Evolutionary conservation across 305 asterid species (phyloP).

Genomic region (Solanum hybrid): DNA sequence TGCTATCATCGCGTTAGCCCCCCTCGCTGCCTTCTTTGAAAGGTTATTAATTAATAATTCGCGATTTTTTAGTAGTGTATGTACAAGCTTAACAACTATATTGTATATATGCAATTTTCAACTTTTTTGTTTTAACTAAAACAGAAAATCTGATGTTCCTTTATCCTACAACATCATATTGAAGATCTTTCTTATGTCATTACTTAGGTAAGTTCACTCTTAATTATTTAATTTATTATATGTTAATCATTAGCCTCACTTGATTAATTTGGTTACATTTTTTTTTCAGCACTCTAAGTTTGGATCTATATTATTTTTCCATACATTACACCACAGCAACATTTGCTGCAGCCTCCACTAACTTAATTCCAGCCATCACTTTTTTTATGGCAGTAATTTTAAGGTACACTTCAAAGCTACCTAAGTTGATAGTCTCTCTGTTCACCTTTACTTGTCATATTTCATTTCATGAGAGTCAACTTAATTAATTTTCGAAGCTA

Average conservation of each 20-base stretch:
- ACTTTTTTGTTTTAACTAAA: neutral
- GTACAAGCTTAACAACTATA: neutral
- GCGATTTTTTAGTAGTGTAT: neutral
- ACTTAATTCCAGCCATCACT: constrained; percentile 51
- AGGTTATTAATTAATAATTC: constrained; percentile 21
- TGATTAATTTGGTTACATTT: neutral
- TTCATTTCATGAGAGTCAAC: neutral
- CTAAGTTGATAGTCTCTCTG: neutral
- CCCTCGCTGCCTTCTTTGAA: constrained; percentile 45
- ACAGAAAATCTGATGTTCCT: constrained; percentile 36
- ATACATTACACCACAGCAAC: constrained; percentile 63
- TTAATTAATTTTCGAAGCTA: neutral
- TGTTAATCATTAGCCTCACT: neutral
- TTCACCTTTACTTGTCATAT: neutral
- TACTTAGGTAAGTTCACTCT: constrained; percentile 32
- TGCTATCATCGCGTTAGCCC: constrained; percentile 46
- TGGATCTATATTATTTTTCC: constrained; percentile 43
- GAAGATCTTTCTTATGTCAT: constrained; percentile 42
- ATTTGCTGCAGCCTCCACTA: constrained; percentile 51
- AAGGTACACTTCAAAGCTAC: constrained; percentile 20
- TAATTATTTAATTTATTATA: neutral
- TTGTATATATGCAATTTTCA: neutral
- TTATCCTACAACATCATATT: constrained; percentile 29
- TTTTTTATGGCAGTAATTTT: constrained; percentile 33
- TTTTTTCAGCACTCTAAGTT: constrained; percentile 34